These are phyloP conservation scores for Hypoxylon trugodes DNA, from an alignment of 495 filamentous ascomycete species.

Conservation along the genomic window DNA sequence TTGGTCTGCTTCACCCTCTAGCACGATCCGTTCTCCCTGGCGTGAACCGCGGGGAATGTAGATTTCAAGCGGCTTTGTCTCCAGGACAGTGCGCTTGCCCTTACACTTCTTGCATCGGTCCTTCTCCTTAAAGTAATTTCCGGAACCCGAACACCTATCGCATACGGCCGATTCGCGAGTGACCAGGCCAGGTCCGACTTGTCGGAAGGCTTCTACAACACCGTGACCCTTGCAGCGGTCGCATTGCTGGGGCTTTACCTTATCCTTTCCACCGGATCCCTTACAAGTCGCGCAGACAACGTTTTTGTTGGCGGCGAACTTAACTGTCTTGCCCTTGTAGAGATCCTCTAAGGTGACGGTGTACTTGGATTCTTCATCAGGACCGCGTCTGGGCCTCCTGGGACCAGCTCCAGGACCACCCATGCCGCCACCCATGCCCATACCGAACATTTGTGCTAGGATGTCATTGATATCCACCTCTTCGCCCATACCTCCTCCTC, in stretches of 20 bases:
- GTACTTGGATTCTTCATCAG: conserved; percentile 88
- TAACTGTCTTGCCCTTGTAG: conserved; percentile 98
- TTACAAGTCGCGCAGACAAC: conserved; percentile 87
- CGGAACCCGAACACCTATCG: conserved; percentile 79
- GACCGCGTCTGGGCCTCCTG: conserved; percentile 72
- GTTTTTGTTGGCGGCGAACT: conserved; percentile 92
- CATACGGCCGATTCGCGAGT: conserved; percentile 78
- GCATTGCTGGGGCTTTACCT: conserved; percentile 86
- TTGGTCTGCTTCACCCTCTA: conserved; percentile 96
- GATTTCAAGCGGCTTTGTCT: conserved; percentile 92
- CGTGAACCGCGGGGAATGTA: conserved; percentile 92
- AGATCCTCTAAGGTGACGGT: conserved; percentile 90
- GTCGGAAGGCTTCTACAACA: conserved; percentile 72
- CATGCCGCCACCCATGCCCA: conserved; percentile 69
- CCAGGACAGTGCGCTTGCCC: conserved; percentile 78
- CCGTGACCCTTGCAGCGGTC: conserved; percentile 82
- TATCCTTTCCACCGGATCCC: conserved; percentile 89
- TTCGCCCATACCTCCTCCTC: conserved; percentile 70
- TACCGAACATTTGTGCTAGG: conserved; percentile 91
- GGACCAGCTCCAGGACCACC: conserved; percentile 58
- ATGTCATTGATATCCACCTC: conserved; percentile 90
- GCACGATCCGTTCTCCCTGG: conserved; percentile 87
- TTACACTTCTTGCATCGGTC: conserved; percentile 99
- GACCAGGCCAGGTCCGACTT: conserved; percentile 82
- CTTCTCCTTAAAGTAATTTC: conserved; percentile 88